Conservation (phyloP, 495 filamentous ascomycete species). For the Tuber umbilicatum region DNA sequence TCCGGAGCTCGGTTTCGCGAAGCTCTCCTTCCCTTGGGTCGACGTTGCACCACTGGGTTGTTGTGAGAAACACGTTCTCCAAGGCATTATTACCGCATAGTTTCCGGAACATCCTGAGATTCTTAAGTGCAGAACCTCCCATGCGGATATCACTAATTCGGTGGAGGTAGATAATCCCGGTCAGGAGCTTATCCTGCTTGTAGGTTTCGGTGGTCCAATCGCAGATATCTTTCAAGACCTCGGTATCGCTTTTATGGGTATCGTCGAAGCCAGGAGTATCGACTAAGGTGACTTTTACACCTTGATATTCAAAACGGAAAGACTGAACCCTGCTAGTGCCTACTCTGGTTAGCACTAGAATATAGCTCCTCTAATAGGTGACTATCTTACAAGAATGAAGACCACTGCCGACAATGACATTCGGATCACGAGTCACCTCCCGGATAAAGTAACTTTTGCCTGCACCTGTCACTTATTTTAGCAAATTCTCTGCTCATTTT, state of each 20-base stretch:
- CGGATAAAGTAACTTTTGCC: no score
- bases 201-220: slow-evolving; percentile 39
- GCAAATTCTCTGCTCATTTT: no score
- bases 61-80: no score
- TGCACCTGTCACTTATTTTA: no score
- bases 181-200: slow-evolving; percentile 20
- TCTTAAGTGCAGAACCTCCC: slow-evolving; percentile 43
- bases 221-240: slow-evolving; percentile 45
- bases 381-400: no score
- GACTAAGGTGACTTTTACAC: no score
- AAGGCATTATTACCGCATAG: slow-evolving; percentile 45
- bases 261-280: slow-evolving; percentile 53
- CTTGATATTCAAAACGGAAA: no score
- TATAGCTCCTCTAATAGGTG: no score
- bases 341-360: no score
- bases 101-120: slow-evolving; percentile 46
- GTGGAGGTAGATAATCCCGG: slow-evolving; percentile 51
- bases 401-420: no score
- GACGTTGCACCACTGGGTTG: slow-evolving; percentile 46
- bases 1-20: not conserved
- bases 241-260: slow-evolving; percentile 44
- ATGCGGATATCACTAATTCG: slow-evolving; percentile 46
- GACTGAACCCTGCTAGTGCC: slow-evolving; percentile 12
- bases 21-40: slow-evolving; percentile 21
- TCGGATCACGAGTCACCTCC: no score